Evolutionary conservation across 1,284 basidiomycete genomes (phyloP), one percentile per base, ranked within the genome.

Genomic region (Hypsizygus ulmarius): DNA sequence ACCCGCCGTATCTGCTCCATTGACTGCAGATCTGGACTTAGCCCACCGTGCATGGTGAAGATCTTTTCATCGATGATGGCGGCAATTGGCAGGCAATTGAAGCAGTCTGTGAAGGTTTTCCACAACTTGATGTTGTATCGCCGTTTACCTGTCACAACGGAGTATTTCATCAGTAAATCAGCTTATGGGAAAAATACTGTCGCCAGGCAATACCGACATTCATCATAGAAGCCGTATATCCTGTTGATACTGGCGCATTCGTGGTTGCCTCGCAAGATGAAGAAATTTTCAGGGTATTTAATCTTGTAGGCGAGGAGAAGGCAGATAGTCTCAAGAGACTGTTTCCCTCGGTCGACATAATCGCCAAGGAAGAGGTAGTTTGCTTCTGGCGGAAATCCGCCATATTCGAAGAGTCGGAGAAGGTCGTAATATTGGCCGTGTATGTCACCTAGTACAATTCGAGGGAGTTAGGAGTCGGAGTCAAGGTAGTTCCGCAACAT

Each of bases 1-100:
- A 99, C 95, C 67, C 96, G 83, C 68, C 97, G 82, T 77, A 99
- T 99, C 78, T 99, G 95, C 72, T 99, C 96, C 96, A 99, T 99
- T 64, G 90, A 93, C 78, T 98, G 95, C 56, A 99, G 77, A 73
- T 98, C 95, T 43, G 97, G 96, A 70, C 91, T 95, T 60, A 97
- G 78, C 39, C 89, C 88, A 42, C 90, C 90, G 62, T 96, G 92
- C 90, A 91, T 91, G 43, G 92, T 95, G 69, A 96, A 95, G 66
- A 96, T 96, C 76, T 96, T 95, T 70, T 96, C 93, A 72, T 96
- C 93, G 64, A 96, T 96, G 72, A 96, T 95, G 57, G 93, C 93
- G 40, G 93, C 93, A 67, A 96, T 95, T 36, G 93, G 93, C 55
- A 96, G 75, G 66, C 93, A 95, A 73, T 95, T 95, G 79, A 96